Percentiles rank a stretch among this genome's conserved stretches.
phyloP scores from a whole-genome alignment of 441 rosid species.

The Erodium trifolium region DNA sequence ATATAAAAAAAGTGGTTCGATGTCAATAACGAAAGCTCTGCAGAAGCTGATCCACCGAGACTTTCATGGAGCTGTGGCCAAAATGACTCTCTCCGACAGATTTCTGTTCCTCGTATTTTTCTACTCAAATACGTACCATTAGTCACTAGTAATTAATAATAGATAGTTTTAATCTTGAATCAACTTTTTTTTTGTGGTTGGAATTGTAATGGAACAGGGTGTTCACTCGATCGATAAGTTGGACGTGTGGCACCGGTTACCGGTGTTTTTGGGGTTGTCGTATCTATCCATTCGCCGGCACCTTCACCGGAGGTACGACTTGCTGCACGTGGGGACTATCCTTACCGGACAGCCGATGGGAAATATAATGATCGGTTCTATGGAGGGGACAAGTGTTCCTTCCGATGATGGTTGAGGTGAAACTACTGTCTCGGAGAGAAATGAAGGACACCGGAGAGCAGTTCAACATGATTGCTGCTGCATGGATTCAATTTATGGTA shows the following conservation, averaged over 20 bases:
- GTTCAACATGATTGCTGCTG: constrained; percentile 37
- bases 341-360: constrained; percentile 47
- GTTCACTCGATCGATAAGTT: constrained; percentile 43
- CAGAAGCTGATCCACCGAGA: no score
- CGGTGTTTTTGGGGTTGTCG: constrained; percentile 39
- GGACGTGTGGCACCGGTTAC: constrained; percentile 42
- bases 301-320: constrained; percentile 44
- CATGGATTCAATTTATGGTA: constrained; percentile 79
- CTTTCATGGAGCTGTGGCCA: no score
- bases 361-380: constrained; percentile 44
- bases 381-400: constrained; percentile 40
- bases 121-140: no score
- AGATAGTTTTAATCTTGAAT: no score
- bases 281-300: constrained; percentile 41
- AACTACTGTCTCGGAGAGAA: no score
- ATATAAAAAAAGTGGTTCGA: no score
- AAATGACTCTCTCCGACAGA: no score
- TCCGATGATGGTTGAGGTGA: neutral
- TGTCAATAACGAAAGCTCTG: no score
- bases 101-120: no score
- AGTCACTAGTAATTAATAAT: no score
- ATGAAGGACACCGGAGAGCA: no score
- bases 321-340: constrained; percentile 44
- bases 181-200: neutral
- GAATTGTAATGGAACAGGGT: constrained; percentile 23